Evolutionary conservation across 331 rosid species (phyloP).

Genomic region (Quercus tomentella): DNA sequence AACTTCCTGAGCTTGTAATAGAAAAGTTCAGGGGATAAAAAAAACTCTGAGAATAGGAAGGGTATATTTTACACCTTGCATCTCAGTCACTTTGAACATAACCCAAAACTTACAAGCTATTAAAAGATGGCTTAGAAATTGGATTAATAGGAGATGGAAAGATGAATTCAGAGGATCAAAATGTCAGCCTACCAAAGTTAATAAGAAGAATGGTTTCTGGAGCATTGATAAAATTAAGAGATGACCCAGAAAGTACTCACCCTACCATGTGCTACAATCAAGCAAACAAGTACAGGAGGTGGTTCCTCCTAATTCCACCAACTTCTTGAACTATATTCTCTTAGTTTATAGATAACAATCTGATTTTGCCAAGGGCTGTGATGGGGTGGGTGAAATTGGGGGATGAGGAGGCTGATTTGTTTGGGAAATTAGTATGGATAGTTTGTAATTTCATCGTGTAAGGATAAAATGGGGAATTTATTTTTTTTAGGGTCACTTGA

Average conservation of each 20-base stretch:
- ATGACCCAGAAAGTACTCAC: not conserved
- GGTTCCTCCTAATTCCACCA: constrained; percentile 31
- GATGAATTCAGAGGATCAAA: constrained; percentile 16
- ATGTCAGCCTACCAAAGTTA: constrained; percentile 18
- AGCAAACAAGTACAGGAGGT: constrained; percentile 65
- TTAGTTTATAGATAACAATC: constrained; percentile 68
- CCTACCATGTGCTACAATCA: constrained; percentile 37
- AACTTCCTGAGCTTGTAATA: not conserved
- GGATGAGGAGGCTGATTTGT: too few species aligned
- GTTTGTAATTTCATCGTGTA: too few species aligned
- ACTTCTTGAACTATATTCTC: constrained; percentile 62
- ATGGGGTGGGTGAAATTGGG: too few species aligned
- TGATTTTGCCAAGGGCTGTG: constrained; percentile 38
- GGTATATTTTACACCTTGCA: constrained; percentile 13
- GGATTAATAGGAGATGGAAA: constrained; percentile 17
- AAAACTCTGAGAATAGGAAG: constrained; percentile 3
- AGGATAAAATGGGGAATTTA: too few species aligned
- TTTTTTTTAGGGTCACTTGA: too few species aligned
- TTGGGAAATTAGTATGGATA: too few species aligned
- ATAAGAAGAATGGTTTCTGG: constrained; percentile 16
- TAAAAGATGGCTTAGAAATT: constrained; percentile 5
- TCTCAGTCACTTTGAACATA: constrained; percentile 32
- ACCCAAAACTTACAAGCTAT: constrained; percentile 14
- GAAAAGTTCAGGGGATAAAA: constrained; percentile 5
- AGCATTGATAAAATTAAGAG: not conserved